Evolutionary conservation across 306 rosid genomes (phyloP).

Genomic region (Leucaena leucocephala): DNA sequence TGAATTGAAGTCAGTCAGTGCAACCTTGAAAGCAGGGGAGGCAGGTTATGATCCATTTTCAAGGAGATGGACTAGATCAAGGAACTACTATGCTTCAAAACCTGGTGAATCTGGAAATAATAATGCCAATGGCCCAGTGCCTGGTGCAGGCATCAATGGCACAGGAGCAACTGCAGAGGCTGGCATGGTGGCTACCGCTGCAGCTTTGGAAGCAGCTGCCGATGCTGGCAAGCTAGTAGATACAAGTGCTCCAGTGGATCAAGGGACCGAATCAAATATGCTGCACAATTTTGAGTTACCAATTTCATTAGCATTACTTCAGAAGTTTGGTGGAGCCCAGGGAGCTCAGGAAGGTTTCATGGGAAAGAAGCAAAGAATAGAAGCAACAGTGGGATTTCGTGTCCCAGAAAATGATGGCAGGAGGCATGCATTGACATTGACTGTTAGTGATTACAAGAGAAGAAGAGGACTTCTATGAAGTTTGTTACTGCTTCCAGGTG

Average conservation of each 20-base stretch:
- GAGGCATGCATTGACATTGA: constrained; percentile 67
- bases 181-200: constrained; percentile 80
- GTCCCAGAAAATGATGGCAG: constrained; percentile 78
- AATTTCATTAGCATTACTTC: constrained; percentile 74
- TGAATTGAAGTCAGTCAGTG: constrained; percentile 57
- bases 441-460: constrained; percentile 86
- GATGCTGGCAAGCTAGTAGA: constrained; percentile 94
- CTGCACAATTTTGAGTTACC: constrained; percentile 90
- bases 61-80: constrained; percentile 96
- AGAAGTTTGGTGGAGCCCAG: constrained; percentile 78
- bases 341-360: constrained; percentile 82
- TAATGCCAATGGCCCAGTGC: constrained; percentile 36
- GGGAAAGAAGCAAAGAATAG: constrained; percentile 76
- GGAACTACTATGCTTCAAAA: constrained; percentile 74
- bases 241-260: constrained; percentile 85
- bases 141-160: constrained; percentile 39
- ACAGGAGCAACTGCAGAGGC: constrained; percentile 38
- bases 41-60: constrained; percentile 99
- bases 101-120: constrained; percentile 60
- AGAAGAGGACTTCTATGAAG: constrained; percentile 87
- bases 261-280: constrained; percentile 71
- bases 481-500: constrained; percentile 27
- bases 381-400: constrained; percentile 70
- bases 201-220: constrained; percentile 88
- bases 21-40: constrained; percentile 80